phyloP scores from a whole-genome alignment of 2,329 filamentous ascomycete genomes.

The Neofusicoccum cordaticola region DNA sequence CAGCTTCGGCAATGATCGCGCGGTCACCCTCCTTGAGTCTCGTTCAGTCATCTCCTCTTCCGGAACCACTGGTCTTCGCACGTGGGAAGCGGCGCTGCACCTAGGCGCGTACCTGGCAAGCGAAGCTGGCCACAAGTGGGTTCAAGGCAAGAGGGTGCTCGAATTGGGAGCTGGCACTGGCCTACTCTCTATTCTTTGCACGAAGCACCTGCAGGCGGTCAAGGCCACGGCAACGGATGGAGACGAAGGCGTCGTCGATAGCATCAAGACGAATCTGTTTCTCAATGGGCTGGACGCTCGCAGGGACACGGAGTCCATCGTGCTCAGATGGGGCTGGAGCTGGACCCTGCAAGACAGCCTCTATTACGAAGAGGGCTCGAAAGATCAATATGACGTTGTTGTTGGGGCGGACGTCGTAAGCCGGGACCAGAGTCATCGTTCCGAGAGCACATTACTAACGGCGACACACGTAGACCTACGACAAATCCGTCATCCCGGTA shows the following conservation, averaged over 20 bases:
- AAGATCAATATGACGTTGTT: conserved; percentile 57
- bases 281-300: conserved; percentile 62
- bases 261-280: conserved; percentile 64
- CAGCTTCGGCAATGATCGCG: conserved; percentile 34
- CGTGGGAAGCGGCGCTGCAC: conserved; percentile 78
- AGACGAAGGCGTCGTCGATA: conserved; percentile 67
- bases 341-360: conserved; percentile 30
- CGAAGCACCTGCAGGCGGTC: conserved; percentile 60
- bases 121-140: conserved; percentile 41
- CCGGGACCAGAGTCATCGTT: conserved; percentile 14
- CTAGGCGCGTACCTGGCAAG: conserved; percentile 64
- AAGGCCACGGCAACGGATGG: conserved; percentile 71
- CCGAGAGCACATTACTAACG: conserved; percentile 6
- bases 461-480: conserved; percentile 59
- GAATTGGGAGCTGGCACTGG: conserved; percentile 77
- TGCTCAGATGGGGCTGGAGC: conserved; percentile 64
- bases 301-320: conserved; percentile 38
- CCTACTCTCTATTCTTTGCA: conserved; percentile 70
- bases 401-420: conserved; percentile 70
- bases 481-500: conserved; percentile 60
- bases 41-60: conserved; percentile 65
- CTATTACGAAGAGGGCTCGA: conserved; percentile 30
- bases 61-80: conserved; percentile 73
- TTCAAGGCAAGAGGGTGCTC: conserved; percentile 59
- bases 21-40: conserved; percentile 67